Conservation (phyloP, 805 yeast species). For the Pichia occidentalis region DNA sequence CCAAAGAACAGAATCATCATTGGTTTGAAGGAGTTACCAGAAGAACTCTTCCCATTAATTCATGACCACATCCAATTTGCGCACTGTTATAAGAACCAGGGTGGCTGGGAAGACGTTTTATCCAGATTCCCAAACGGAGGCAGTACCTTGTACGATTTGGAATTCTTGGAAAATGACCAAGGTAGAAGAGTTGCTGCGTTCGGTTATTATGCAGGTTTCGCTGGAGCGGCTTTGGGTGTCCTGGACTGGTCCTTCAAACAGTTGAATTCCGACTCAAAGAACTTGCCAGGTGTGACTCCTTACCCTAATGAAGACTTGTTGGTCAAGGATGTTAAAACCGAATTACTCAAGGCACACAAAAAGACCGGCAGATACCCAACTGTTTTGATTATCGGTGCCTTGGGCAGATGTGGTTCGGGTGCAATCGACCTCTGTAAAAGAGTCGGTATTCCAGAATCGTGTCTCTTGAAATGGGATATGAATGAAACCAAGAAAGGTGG, state of each 20-base stretch:
- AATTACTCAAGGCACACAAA: constrained; percentile 48
- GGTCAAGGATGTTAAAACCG: constrained; percentile 61
- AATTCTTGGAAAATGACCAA: constrained; percentile 85
- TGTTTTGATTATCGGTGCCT: constrained; percentile 88
- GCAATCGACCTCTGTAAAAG: constrained; percentile 78
- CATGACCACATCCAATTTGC: constrained; percentile 99
- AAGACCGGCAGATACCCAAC: constrained; percentile 66
- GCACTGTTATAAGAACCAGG: constrained; percentile 97
- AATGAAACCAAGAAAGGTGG: constrained; percentile 96
- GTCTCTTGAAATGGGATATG: constrained; percentile 92
- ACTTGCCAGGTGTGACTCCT: constrained; percentile 75
- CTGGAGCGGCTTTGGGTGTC: constrained; percentile 97
- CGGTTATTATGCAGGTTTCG: constrained; percentile 99
- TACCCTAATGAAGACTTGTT: constrained; percentile 74
- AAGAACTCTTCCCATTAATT: constrained; percentile 82
- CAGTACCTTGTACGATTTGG: constrained; percentile 88
- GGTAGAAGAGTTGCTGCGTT: constrained; percentile 99
- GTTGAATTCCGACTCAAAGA: constrained; percentile 55
- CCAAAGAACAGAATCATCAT: constrained; percentile 85
- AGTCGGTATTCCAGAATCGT: constrained; percentile 81
- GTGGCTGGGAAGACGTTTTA: constrained; percentile 92
- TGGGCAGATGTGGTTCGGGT: constrained; percentile 98
- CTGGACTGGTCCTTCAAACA: constrained; percentile 94
- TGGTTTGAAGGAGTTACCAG: constrained; percentile 95
- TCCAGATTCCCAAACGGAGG: constrained; percentile 85